phyloP scores from a whole-genome alignment of 176 grass and related monocot genomes.

The Alopecurus myosuroides region DNA sequence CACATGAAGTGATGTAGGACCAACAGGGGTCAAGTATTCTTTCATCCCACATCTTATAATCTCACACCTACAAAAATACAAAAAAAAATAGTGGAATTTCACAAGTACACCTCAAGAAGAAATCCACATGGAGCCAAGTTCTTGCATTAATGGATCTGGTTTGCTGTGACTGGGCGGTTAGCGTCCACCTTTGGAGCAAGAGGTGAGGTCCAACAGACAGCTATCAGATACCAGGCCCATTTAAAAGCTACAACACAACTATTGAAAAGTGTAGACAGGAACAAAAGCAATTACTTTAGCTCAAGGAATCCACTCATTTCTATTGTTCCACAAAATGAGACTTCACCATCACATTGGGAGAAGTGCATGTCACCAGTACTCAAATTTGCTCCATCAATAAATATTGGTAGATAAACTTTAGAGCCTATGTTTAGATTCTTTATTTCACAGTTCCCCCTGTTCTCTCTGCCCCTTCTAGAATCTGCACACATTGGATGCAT shows the following conservation, averaged over 20 bases:
- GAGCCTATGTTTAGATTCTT: constrained; percentile 93
- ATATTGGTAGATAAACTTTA: constrained; percentile 92
- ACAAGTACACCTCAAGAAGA: background rate
- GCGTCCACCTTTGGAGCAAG: background rate
- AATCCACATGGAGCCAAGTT: background rate
- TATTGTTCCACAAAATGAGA: constrained; percentile 94
- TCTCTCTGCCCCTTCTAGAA: constrained; percentile 83
- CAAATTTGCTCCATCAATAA: constrained; percentile 88
- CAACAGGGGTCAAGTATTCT: constrained; percentile 89
- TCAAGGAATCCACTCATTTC: constrained; percentile 99
- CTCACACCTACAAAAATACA: constrained; percentile 68
- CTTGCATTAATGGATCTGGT: background rate
- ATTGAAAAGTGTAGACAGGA: constrained; percentile 12
- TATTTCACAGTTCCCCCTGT: constrained; percentile 92
- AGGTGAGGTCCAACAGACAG: background rate
- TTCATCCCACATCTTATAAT: constrained; percentile 92
- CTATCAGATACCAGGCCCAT: background rate
- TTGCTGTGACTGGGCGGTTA: background rate
- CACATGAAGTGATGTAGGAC: constrained; percentile 83
- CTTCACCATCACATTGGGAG: constrained; percentile 85
- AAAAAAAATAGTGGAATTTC: background rate
- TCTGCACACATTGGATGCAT: constrained; percentile 41
- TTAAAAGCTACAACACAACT: background rate
- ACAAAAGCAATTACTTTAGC: constrained; percentile 67
- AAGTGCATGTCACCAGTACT: constrained; percentile 97